Percentiles rank a stretch among this genome's conserved stretches.
phyloP scores from a whole-genome alignment of 148 eudicot species.

The Vaccinium macrocarpon region DNA sequence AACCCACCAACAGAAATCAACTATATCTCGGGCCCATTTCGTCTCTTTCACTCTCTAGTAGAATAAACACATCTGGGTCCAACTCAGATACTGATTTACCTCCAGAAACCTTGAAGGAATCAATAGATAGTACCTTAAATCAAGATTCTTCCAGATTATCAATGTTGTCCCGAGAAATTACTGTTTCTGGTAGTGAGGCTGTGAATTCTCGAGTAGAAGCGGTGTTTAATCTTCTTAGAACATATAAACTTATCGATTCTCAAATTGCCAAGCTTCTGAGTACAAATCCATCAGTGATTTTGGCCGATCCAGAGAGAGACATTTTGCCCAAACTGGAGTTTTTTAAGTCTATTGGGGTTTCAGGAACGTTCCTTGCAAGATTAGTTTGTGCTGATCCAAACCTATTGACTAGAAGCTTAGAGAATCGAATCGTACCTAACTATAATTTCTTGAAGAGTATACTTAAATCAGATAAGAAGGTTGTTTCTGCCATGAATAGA shows the following conservation, averaged over 20 bases:
- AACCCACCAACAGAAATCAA: neutral
- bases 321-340: conserved; percentile 2
- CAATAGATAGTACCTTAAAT: neutral
- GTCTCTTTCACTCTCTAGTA: neutral
- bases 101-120: neutral
- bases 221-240: neutral
- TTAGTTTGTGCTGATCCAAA: neutral
- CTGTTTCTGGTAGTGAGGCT: neutral
- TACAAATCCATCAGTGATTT: neutral
- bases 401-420: neutral
- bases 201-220: neutral
- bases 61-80: neutral
- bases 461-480: neutral
- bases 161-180: neutral
- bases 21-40: neutral
- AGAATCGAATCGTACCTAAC: neutral
- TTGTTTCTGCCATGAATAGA: neutral
- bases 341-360: neutral
- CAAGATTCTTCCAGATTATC: neutral
- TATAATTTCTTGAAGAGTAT: neutral
- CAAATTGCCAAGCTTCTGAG: neutral
- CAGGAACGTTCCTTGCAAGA: neutral
- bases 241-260: neutral
- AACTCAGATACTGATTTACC: neutral
- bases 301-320: neutral